These are phyloP conservation scores for Euryodendron excelsum DNA, from an alignment of 148 eudicot genomes.

Conservation along the genomic window DNA sequence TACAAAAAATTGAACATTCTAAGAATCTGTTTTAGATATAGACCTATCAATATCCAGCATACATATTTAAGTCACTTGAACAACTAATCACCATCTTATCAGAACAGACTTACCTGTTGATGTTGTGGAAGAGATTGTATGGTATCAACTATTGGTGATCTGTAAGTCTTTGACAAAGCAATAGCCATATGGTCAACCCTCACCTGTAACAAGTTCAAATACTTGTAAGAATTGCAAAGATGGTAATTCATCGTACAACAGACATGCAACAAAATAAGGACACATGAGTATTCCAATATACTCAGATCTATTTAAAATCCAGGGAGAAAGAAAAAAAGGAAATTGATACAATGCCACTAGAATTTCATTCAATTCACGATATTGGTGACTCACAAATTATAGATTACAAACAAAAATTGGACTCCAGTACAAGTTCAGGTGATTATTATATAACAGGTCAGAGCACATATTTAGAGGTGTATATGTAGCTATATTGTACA, in stretches of 20 bases:
- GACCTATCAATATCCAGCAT: background rate
- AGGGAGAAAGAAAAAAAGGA: background rate
- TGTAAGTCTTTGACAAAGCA: conserved; percentile 81
- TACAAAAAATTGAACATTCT: background rate
- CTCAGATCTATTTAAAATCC: background rate
- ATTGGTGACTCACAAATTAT: background rate
- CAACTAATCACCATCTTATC: background rate
- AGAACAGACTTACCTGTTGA: conserved; percentile 61
- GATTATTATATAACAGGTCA: background rate
- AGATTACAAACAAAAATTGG: background rate
- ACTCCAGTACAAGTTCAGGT: background rate
- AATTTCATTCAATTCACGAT: background rate
- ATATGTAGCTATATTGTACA: background rate
- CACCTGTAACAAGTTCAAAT: conserved; percentile 46
- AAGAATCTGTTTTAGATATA: background rate
- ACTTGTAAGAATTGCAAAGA: background rate
- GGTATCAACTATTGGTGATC: conserved; percentile 78
- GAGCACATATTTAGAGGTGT: background rate
- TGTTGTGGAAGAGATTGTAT: conserved; percentile 95
- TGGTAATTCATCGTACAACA: background rate
- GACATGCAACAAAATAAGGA: background rate
- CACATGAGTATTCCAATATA: background rate
- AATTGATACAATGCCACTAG: background rate
- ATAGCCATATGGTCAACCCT: conserved; percentile 81
- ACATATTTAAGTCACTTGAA: background rate